Percentiles rank a stretch among this genome's conserved stretches.
phyloP scores from a whole-genome alignment of 2,329 filamentous ascomycete genomes.

The Pseudogymnoascus sp. region DNA sequence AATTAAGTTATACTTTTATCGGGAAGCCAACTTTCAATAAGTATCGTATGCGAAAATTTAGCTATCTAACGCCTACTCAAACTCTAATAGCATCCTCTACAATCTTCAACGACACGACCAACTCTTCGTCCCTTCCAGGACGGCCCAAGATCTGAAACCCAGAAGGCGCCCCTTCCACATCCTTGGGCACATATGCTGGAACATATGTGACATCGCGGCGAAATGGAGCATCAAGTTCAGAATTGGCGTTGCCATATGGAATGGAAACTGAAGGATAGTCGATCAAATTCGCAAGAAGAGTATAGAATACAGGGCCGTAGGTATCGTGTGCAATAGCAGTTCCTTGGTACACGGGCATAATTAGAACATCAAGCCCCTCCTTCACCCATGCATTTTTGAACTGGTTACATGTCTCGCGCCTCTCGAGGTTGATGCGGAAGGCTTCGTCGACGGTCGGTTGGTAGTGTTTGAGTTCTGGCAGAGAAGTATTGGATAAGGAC shows the following conservation, averaged over 20 bases:
- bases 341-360: conserved; percentile 42
- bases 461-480: conserved; percentile 20
- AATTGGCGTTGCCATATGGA: not conserved
- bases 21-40: too few relatives aligned
- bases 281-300: conserved; percentile 43
- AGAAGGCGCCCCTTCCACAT: not conserved
- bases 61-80: not conserved
- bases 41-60: too few relatives aligned
- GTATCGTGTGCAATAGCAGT: conserved; percentile 46
- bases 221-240: not conserved
- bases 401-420: conserved; percentile 28
- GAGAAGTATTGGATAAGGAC: conserved; percentile 29
- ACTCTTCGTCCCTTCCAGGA: not conserved
- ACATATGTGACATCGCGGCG: not conserved
- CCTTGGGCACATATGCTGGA: not conserved
- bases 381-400: conserved; percentile 38
- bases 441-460: conserved; percentile 28
- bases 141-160: not conserved
- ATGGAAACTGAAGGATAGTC: conserved; percentile 26
- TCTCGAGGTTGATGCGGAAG: conserved; percentile 35
- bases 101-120: not conserved
- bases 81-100: not conserved
- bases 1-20: too few relatives aligned
- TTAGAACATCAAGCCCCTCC: conserved; percentile 41
- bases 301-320: conserved; percentile 40